These are phyloP conservation scores for Triticum turgidum DNA, from an alignment of 176 grass and related monocot species.

Conservation along the genomic window DNA sequence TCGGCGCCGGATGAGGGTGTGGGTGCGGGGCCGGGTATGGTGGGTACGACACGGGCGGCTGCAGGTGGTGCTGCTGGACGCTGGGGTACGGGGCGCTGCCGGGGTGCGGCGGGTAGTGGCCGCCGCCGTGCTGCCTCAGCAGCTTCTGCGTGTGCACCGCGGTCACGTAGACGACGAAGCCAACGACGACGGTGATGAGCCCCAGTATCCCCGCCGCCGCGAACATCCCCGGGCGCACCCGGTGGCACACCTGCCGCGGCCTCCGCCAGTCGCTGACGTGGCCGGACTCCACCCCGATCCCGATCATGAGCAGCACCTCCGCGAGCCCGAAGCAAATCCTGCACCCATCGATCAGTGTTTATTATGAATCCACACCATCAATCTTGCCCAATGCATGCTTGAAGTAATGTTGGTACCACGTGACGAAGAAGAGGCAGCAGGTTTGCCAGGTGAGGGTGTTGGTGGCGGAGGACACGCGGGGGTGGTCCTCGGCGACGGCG, in stretches of 20 bases:
- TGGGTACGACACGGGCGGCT: background rate
- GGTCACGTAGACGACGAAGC: conserved; percentile 74
- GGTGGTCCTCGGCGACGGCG: conserved; percentile 46
- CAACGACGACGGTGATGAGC: conserved; percentile 72
- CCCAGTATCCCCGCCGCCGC: conserved; percentile 83
- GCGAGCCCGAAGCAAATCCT: conserved; percentile 93
- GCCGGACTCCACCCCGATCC: conserved; percentile 78
- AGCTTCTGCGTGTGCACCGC: conserved; percentile 48
- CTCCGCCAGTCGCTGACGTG: conserved; percentile 75
- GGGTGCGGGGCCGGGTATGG: background rate
- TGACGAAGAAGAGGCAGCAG: conserved; percentile 76
- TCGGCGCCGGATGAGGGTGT: conserved; percentile 12
- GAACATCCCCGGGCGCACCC: conserved; percentile 71
- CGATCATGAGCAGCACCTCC: conserved; percentile 82
- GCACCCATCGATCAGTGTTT: background rate
- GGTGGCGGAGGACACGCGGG: conserved; percentile 25
- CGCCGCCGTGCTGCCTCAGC: conserved; percentile 39
- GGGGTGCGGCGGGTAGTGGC: background rate
- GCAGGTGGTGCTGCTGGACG: conserved; percentile 3
- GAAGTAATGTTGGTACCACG: conserved; percentile 33
- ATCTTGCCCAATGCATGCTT: background rate
- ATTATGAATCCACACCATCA: background rate
- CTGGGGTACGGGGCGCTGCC: background rate
- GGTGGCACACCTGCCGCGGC: conserved; percentile 67
- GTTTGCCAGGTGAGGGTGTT: conserved; percentile 52